Base-by-base conservation (phyloP, 352 stramenopile species). In the Phytopythium litorale region DNA sequence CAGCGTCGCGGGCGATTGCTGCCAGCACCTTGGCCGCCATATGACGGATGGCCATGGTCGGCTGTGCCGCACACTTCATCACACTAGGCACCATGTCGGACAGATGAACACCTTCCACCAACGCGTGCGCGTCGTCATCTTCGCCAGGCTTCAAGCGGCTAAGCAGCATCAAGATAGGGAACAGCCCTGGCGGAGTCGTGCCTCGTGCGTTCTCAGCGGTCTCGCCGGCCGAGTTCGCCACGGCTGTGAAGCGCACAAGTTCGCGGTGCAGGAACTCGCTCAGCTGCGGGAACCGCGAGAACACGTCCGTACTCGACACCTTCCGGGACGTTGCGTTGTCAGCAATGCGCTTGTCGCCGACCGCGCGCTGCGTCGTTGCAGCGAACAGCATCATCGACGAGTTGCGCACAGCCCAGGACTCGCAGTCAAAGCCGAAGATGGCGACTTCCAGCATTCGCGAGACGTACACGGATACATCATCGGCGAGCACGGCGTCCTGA, bases 381-480 rank as follows among this genome's bases (percentile, higher is more conserved):
- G 87, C 81, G 52, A 96, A 97, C 45, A 97, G 79, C 90, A 97
- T 97, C 88, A 97, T 97, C 1, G 87, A 81, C 40, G 88, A 96
- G 72, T 97, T 97, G 30, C 90, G 86, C 28, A 97, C 90, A 1
- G 88, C 85, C 88, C 88, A 97, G 4, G 80, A 90, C 13, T 76
- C 78, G 54, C 83, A 86, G 33, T 96, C 81, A 60, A 97, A 97
- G 38, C 87, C 88, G 25, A 83, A 79, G 30, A 97, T 78, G 4
- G 88, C 79, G 23, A 92, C 60, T 60, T 88, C 72, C n/a, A 96
- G 81, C 79, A 96, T 90, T n/a, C 75, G 58, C n/a, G 87, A 70
- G n/a, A 97, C 75, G 64, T 96, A 94, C 28, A 80, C 62, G 2
- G 78, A 79, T 13, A 96, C 75, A 54, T 97, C 90, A 50, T 94